Base-by-base conservation (phyloP, 768 basidiomycete species). In the Leucocoprinus leucothites region DNA sequence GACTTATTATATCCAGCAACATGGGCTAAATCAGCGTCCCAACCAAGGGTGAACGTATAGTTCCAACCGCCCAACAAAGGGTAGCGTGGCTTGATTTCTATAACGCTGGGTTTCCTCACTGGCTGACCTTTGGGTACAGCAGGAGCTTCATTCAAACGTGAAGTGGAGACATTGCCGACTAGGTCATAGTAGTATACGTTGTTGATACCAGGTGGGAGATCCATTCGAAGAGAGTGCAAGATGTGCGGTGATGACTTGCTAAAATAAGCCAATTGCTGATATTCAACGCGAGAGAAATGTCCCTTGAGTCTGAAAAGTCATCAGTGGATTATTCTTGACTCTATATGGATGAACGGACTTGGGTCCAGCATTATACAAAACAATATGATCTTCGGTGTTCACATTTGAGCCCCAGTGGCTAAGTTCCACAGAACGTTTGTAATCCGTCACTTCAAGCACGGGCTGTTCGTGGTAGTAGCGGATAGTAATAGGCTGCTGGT, bases 11-110 rank as follows among this genome's bases (percentile, higher is more conserved):
- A 89, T 56, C 77, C 79, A 14, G 81, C 83, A 9, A 82, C 85
- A 66, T 92, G 83, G n/a, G 72, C 80, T 45, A 94, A 78, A 25
- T 87, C 88, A n/a, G 90, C 79, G 62, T 98, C 94, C 81, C 90
- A 99, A 1, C 97, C 97, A 2, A 98, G 77, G 4, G 92, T 94
- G 74, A 95, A 98, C 41, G 77, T 85, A 69, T 96, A 98, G 65
- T 97, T 98, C 97, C 97, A 99, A 41, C 96, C 94, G 26, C 97
- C 97, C 62, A 98, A 69, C 43, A 99, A 64, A 28, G 97, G 97
- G 69, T 94, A 99, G 43, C 97, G 82, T 0, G 97, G 96, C 38
- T 78, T 79, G 47, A 98, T 67, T 63, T 98, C 94, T 22, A 99
- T 76, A 21, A 87, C 59, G 51, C 90, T 90, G 63, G 78, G 76